These are phyloP conservation scores for Adansonia digitata DNA, from an alignment of 345 rosid genomes.

Conservation along the genomic window DNA sequence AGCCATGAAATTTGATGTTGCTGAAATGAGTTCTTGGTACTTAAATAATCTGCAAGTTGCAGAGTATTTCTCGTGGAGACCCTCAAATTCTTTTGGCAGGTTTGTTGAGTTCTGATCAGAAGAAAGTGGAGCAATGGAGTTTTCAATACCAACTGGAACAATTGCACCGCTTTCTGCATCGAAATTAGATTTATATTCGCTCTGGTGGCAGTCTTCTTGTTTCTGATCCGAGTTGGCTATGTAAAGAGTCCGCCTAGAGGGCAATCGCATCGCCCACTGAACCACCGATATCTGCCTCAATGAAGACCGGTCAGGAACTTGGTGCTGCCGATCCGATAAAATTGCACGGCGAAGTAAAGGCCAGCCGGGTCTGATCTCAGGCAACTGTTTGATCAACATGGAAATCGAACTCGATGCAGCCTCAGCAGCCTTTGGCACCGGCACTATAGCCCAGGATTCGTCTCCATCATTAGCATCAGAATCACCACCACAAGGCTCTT, in stretches of 20 bases:
- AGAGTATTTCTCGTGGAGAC: slow-evolving; percentile 64
- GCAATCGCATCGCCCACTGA: slow-evolving; percentile 61
- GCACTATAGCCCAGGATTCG: slow-evolving; percentile 52
- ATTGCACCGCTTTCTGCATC: slow-evolving; percentile 52
- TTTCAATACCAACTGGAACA: slow-evolving; percentile 38
- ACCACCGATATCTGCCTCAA: slow-evolving; percentile 58
- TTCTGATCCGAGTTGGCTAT: slow-evolving; percentile 35
- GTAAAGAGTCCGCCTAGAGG: slow-evolving; percentile 39
- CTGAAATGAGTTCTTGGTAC: slow-evolving; percentile 65
- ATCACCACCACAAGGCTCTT: slow-evolving; percentile 9
- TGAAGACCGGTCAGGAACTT: slow-evolving; percentile 31
- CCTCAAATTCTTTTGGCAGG: slow-evolving; percentile 51
- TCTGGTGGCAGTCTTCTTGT: slow-evolving; percentile 19
- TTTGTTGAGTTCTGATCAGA: slow-evolving; percentile 29
- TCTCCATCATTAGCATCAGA: slow-evolving; percentile 27
- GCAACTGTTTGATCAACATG: slow-evolving; percentile 36
- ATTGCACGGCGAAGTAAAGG: slow-evolving; percentile 59
- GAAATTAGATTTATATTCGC: slow-evolving; percentile 27
- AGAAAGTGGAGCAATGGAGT: slow-evolving; percentile 20
- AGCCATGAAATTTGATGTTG: slow-evolving; percentile 61
- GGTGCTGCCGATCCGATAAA: slow-evolving; percentile 22
- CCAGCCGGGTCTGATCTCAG: slow-evolving; percentile 79
- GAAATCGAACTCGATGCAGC: slow-evolving; percentile 37
- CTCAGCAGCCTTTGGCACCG: slow-evolving; percentile 34
- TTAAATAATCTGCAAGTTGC: slow-evolving; percentile 70